Evolutionary conservation across 192 early-diverging fungal genomes (phyloP), one percentile per base, ranked within the genome.

Genomic region (Dissophora globulifera): DNA sequence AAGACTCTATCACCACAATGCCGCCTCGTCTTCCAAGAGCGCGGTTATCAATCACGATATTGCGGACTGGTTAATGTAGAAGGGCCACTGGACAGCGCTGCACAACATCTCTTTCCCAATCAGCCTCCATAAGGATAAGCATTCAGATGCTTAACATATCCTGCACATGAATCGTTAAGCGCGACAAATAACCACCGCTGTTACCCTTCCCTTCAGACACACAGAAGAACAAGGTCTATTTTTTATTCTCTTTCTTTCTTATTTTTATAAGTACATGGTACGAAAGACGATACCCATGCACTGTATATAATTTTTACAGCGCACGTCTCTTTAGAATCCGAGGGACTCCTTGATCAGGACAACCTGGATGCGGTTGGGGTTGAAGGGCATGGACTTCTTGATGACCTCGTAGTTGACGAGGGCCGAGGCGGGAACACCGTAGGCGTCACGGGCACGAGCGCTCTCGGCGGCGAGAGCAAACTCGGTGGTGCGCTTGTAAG

Each of bases 401-500:
- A 81, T 51, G 16, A 78, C 65, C 38, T 67, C 72, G n/a, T 62
- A 64, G 47, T 69, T 16, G 43, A 50, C 40, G 20, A 70, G 33
- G 2, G 48, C 54, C 7, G 74, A 78, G 43, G 41, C 52, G 12
- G 74, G 79, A 51, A 62, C 50, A 29, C 65, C 66, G 27, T 79
- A 81, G 47, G 50, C 57, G 31, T 60, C 60, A 32, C 79, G 76
- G 12, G 55, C 67, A 26, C 76, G 79, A 30, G 79, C 79, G 35
- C 59, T 64, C 60, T 81, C 79, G 10, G 51, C 60, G 8, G 38
- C 46, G 11, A 51, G 38, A 7, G 75, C 62, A 53, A 60, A 79
- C 74, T 79, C 74, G 42, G 32, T 20, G 20, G 58, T 63, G 16
- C 79, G 71, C 25, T 32, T 69, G 49, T 25, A 31, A 5, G 76